Percentiles rank a stretch among this genome's conserved stretches.
These are phyloP conservation scores for Escovopsis sp. DNA, from an alignment of 2,329 filamentous ascomycete species.

Conservation along the genomic window DNA sequence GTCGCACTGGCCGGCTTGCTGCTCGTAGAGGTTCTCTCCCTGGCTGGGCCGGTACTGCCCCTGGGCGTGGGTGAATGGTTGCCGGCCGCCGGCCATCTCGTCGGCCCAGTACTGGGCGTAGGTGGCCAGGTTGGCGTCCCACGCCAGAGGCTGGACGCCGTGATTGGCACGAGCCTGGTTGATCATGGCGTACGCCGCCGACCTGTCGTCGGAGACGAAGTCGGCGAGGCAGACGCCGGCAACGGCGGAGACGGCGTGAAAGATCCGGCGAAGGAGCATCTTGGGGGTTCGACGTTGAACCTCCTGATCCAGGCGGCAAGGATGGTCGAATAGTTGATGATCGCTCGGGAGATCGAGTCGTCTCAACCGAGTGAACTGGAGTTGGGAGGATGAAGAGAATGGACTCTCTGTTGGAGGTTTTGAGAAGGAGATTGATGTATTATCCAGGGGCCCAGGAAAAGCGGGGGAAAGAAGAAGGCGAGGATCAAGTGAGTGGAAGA, in stretches of 20 bases:
- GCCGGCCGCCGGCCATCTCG: constrained; percentile 16
- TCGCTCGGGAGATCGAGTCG: too few relatives aligned
- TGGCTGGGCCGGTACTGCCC: constrained; percentile 17
- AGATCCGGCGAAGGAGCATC: neutral
- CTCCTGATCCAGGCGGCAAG: neutral
- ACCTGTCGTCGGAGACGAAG: constrained; percentile 3
- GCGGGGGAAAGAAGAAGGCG: neutral
- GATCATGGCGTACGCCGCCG: constrained; percentile 15
- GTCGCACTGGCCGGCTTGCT: constrained; percentile 17
- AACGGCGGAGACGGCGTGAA: neutral
- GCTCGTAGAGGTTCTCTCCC: constrained; percentile 20
- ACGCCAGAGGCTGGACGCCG: constrained; percentile 15
- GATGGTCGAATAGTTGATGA: too few relatives aligned
- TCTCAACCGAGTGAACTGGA: neutral
- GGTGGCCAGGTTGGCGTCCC: constrained; percentile 16
- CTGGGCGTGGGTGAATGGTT: constrained; percentile 18
- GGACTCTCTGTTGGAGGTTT: neutral
- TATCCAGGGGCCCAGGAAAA: neutral
- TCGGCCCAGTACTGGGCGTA: constrained; percentile 22
- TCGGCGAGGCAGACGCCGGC: neutral
- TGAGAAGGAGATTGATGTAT: too few relatives aligned
- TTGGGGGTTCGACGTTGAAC: neutral
- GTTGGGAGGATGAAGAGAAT: neutral
- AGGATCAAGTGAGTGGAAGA: neutral
- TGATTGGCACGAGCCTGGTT: constrained; percentile 18